Conservation (phyloP, 208 protist genomes). For the Leishmania mexicana region DNA sequence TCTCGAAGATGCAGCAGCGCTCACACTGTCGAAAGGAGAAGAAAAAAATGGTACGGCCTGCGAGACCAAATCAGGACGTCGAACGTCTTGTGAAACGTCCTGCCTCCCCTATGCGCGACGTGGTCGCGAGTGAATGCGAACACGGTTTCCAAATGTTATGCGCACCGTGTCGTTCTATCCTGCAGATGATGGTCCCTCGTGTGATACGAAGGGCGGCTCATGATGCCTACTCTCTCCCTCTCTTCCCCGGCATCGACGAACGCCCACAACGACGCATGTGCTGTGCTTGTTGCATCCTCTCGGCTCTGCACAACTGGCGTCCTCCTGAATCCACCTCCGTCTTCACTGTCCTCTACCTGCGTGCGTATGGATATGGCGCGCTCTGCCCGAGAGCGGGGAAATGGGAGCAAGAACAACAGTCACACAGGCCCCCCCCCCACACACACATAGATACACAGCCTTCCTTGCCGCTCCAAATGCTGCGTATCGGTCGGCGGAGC, state of each 20-base stretch:
- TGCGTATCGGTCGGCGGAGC: conserved; percentile 11
- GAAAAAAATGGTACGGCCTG: neutral
- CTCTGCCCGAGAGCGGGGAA: neutral
- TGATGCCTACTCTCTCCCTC: neutral
- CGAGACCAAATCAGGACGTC: neutral
- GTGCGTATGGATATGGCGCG: neutral
- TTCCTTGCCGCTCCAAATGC: conserved; percentile 10
- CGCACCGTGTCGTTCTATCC: neutral
- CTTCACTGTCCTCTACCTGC: neutral
- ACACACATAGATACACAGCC: neutral
- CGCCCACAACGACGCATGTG: neutral
- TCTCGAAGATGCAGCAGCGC: neutral
- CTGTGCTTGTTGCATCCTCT: neutral
- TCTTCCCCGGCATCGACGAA: neutral
- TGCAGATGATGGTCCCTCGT: neutral
- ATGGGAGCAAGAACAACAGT: neutral
- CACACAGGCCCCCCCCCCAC: neutral
- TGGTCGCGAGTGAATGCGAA: neutral
- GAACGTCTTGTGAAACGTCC: neutral
- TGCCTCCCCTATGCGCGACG: neutral
- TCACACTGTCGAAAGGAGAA: neutral
- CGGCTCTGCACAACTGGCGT: neutral
- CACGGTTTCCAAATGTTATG: neutral
- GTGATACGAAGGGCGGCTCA: neutral
- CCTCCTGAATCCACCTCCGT: neutral